phyloP scores from a whole-genome alignment of 345 rosid genomes.

The Eutrema heterophyllum region DNA sequence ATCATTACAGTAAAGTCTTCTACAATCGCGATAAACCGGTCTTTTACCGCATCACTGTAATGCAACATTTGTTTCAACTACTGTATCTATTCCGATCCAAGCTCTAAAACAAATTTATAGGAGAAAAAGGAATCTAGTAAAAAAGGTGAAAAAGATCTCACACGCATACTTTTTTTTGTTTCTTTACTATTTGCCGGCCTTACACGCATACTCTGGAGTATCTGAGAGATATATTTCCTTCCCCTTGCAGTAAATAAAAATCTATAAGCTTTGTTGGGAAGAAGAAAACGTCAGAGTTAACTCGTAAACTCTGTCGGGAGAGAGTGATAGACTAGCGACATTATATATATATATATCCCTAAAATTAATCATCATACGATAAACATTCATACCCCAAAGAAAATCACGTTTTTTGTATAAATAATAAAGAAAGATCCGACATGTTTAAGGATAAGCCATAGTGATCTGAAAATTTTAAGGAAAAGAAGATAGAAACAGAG shows the following conservation, averaged over 20 bases:
- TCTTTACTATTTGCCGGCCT: too few relatives aligned
- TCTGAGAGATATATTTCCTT: slow-evolving; percentile 15
- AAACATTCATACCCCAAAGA: background rate
- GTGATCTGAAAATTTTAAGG: background rate
- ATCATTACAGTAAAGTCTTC: too few relatives aligned
- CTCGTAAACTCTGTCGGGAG: slow-evolving; percentile 30
- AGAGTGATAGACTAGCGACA: background rate
- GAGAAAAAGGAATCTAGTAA: background rate
- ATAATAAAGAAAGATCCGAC: slow-evolving; percentile 1
- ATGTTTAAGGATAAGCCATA: slow-evolving; percentile 9
- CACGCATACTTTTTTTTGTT: slow-evolving; percentile 8
- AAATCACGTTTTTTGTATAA: background rate
- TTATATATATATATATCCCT: too few relatives aligned
- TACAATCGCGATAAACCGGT: too few relatives aligned
- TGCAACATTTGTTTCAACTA: background rate
- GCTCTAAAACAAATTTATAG: background rate
- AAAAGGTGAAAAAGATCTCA: background rate
- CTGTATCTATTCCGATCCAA: too few relatives aligned
- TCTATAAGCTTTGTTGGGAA: slow-evolving; percentile 29
- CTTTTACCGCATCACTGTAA: background rate
- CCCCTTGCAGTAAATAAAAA: slow-evolving; percentile 24
- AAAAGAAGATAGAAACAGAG: slow-evolving; percentile 8
- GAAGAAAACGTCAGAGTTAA: slow-evolving; percentile 22
- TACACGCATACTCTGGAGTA: slow-evolving; percentile 21
- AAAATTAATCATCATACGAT: background rate